Base-by-base conservation (phyloP, 2,329 filamentous ascomycete genomes). In the Mariannaea sp. region DNA sequence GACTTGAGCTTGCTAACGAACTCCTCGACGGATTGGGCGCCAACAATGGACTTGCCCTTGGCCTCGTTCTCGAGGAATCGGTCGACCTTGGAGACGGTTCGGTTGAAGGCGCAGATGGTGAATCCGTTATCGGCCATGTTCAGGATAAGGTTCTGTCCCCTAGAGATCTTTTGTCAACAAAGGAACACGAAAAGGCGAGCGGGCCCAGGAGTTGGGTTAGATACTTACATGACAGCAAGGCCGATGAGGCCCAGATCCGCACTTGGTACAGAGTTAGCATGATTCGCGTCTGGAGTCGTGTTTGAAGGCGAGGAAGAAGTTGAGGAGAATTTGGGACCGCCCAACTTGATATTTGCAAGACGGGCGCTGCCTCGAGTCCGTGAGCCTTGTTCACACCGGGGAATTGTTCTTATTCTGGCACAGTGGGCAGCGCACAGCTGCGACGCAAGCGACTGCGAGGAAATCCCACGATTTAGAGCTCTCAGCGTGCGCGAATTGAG, bases 61-160 rank as follows among this genome's bases (percentile, higher is more conserved):
- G 90, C 90, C 80, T 93, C 89, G 78, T 96, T 93, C 64, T 82
- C 87, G 66, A 96, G 80, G 85, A 96, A 96, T 68, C 83, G 83
- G 82, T 97, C 92, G 77, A 99, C 94, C 87, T 99, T 99, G 78
- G 91, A 86, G 68, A 97, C 90, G 68, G 94, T 99, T 78, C 94
- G 90, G 88, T 99, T 99, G 87, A 89, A 99, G 68, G 93, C 94
- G 78, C 93, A 89, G 72, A 99, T 90, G 74, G 91, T 97, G 86
- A 95, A 97, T 72, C 92, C 89, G 70, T 93, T 86, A 76, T 94
- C 90, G 69, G 90, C 90, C 80, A 88, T 90, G 77, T 94, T 94
- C 72, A 94, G 78, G 75, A 94, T 92, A 77, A 94, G 80, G 81
- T 93, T 94, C 82, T 92, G 88, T 75, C 82, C 84, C 84, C 81